Conservation (phyloP, 768 basidiomycete species). For the Porpolomopsis calyptriformis region DNA sequence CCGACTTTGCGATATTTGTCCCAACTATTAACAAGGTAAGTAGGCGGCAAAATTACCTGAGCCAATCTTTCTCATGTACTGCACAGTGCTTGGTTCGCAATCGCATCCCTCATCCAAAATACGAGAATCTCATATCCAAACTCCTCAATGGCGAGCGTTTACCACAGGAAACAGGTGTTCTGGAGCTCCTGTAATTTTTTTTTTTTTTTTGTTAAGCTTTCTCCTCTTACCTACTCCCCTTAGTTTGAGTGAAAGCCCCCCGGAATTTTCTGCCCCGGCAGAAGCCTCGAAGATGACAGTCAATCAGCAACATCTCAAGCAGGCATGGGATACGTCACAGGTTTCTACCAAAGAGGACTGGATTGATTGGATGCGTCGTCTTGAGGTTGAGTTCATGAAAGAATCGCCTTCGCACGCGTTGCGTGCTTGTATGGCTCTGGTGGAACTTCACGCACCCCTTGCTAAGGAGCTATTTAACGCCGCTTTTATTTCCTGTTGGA, state of each 20-base stretch:
- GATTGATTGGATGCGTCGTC: slow-evolving; percentile 89
- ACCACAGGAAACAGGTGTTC: slow-evolving; percentile 69
- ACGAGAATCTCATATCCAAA: slow-evolving; percentile 82
- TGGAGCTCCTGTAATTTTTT: slow-evolving; percentile 51
- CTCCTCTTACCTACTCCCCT: slow-evolving; percentile 2
- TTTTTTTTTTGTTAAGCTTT: neutral
- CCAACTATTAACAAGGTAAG: slow-evolving; percentile 91
- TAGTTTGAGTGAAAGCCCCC: slow-evolving; percentile 47
- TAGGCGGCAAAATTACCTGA: neutral
- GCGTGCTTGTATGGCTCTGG: slow-evolving; percentile 88
- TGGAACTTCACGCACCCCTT: slow-evolving; percentile 82
- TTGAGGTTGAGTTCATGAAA: slow-evolving; percentile 94
- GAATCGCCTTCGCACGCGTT: slow-evolving; percentile 98
- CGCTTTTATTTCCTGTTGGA: slow-evolving; percentile 97
- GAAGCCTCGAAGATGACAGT: slow-evolving; percentile 86
- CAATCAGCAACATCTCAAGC: slow-evolving; percentile 94
- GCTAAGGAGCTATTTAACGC: slow-evolving; percentile 96
- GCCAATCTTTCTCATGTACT: neutral
- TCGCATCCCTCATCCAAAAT: slow-evolving; percentile 68
- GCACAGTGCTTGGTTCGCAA: slow-evolving; percentile 63
- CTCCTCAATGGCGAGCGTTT: slow-evolving; percentile 86
- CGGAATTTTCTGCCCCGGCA: slow-evolving; percentile 72
- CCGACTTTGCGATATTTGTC: slow-evolving; percentile 96
- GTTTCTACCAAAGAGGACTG: slow-evolving; percentile 78
- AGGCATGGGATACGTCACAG: slow-evolving; percentile 86